These are phyloP conservation scores for Hordeum pubiflorum DNA, from an alignment of 202 grass and related monocot genomes.

Conservation along the genomic window DNA sequence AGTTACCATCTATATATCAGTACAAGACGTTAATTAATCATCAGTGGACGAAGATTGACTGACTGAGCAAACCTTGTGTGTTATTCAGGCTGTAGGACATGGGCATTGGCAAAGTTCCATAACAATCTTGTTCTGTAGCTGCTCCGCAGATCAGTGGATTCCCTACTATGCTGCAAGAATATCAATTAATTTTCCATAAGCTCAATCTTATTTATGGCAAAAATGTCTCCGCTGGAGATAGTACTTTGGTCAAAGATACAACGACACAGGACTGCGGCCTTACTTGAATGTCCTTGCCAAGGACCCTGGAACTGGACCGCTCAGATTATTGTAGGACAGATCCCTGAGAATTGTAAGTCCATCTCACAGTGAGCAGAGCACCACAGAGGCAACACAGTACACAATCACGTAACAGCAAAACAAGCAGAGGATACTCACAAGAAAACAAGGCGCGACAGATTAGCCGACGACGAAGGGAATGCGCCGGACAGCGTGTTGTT, in stretches of 20 bases:
- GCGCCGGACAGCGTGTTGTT: conserved; percentile 77
- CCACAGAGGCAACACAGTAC: not conserved
- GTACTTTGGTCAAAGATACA: conserved; percentile 15
- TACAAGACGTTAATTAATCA: not conserved
- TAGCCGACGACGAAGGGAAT: conserved; percentile 55
- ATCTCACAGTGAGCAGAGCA: not conserved
- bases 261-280: conserved; percentile 11
- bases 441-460: conserved; percentile 82
- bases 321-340: conserved; percentile 90
- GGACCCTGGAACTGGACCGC: conserved; percentile 59
- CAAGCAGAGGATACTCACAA: conserved; percentile 57
- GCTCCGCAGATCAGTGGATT: conserved; percentile 82
- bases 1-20: not conserved
- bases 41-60: not conserved
- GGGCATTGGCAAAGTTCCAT: conserved; percentile 65
- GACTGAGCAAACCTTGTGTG: conserved; percentile 49
- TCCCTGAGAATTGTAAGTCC: conserved; percentile 58
- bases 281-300: conserved; percentile 86
- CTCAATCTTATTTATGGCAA: not conserved
- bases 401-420: conserved; percentile 8
- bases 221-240: not conserved
- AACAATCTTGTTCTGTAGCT: conserved; percentile 57
- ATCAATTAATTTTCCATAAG: not conserved
- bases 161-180: conserved; percentile 75
- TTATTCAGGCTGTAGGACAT: conserved; percentile 75